Evolutionary conservation across 2,329 filamentous ascomycete genomes (phyloP).

Genomic region (Zymoseptoria crescenta): DNA sequence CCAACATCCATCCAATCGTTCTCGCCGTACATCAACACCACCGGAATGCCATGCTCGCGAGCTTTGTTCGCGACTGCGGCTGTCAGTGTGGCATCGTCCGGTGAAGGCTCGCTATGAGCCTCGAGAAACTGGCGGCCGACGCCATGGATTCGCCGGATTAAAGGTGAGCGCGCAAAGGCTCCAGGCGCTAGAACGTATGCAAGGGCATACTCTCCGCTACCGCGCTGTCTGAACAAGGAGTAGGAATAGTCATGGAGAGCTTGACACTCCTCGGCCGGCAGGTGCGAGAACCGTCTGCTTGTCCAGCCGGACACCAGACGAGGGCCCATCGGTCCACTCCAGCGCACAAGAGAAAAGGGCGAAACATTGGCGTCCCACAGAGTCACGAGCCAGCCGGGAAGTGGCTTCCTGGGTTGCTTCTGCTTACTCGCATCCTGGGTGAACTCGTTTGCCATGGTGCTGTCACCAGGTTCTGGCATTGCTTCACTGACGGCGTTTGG

Average conservation of each 20-base stretch:
- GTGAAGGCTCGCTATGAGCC: conserved; percentile 21
- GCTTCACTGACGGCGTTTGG: conserved; percentile 77
- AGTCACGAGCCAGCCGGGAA: conserved; percentile 82
- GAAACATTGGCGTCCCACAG: conserved; percentile 97
- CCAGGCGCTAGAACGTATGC: conserved; percentile 90
- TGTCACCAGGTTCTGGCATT: conserved; percentile 68
- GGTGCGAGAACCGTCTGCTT: conserved; percentile 79
- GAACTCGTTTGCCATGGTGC: conserved; percentile 69
- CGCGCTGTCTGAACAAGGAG: conserved; percentile 83
- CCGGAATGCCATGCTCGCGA: conserved; percentile 55
- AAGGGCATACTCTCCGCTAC: conserved; percentile 88
- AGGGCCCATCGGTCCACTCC: conserved; percentile 81
- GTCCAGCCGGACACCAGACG: conserved; percentile 94
- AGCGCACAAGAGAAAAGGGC: conserved; percentile 82
- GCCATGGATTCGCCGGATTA: conserved; percentile 78
- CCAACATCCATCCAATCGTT: conserved; percentile 98
- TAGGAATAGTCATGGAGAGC: conserved; percentile 91
- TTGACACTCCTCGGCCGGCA: conserved; percentile 70
- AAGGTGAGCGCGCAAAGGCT: conserved; percentile 77
- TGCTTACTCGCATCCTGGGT: conserved; percentile 36
- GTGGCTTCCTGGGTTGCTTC: conserved; percentile 47
- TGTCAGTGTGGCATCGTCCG: conserved; percentile 55
- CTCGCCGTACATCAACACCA: conserved; percentile 94
- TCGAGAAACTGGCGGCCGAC: conserved; percentile 65
- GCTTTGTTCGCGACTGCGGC: conserved; percentile 54